Conservation (phyloP, 345 rosid genomes). For the Erodium maritimum region DNA sequence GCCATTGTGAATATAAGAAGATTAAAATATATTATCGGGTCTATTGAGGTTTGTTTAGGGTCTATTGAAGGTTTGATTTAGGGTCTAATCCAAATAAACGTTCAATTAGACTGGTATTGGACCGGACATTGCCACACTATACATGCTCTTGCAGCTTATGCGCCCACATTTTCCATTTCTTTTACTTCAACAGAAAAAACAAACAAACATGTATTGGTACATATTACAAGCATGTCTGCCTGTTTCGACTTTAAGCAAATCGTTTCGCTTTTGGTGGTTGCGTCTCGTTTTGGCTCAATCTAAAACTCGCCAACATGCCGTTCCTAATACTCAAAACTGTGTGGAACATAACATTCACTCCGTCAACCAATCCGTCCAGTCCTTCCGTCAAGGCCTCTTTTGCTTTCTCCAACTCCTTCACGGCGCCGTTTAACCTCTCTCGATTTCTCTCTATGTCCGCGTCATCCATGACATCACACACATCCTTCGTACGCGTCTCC, state of each 20-base stretch:
- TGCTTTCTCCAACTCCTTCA: slow-evolving; percentile 5
- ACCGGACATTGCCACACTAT: too few relatives aligned
- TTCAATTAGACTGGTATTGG: too few relatives aligned
- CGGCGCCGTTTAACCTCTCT: slow-evolving; percentile 3
- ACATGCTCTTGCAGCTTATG: background rate
- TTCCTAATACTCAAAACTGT: slow-evolving; percentile 4
- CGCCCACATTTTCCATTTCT: background rate
- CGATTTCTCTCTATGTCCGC: background rate
- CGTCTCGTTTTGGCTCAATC: background rate
- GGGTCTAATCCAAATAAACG: too few relatives aligned
- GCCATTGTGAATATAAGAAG: too few relatives aligned
- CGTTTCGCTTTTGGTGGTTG: background rate
- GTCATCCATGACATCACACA: slow-evolving; percentile 2
- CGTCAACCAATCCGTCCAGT: slow-evolving; percentile 2
- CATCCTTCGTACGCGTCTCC: background rate
- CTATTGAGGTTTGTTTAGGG: too few relatives aligned
- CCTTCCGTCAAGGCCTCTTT: slow-evolving; percentile 1
- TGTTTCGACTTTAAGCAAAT: background rate
- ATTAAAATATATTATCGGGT: too few relatives aligned
- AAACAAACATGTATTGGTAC: background rate
- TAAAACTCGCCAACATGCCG: slow-evolving; percentile 6
- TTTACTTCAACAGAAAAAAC: too few relatives aligned
- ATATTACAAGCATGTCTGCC: background rate
- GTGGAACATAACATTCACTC: slow-evolving; percentile 1
- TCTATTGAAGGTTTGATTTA: too few relatives aligned